Evolutionary conservation across 371 early-diverging fungal species (phyloP).

Genomic region (Umbelopsis sp.): DNA sequence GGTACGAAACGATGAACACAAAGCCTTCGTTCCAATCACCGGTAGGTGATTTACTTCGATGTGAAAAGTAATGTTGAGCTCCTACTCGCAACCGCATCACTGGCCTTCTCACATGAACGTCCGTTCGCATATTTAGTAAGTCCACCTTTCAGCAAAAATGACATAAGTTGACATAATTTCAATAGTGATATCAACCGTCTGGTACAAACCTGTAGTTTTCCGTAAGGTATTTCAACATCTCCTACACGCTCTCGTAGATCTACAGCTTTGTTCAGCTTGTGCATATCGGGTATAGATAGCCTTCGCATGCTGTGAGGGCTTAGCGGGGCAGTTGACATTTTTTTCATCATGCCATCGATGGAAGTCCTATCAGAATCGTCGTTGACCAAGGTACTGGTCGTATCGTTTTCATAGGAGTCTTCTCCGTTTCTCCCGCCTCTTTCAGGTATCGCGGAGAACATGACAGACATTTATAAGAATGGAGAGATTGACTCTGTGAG

Average conservation of each 20-base stretch:
- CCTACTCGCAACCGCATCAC: slow-evolving; percentile 51
- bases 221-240: background rate
- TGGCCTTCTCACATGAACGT: slow-evolving; percentile 37
- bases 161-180: background rate
- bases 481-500: background rate
- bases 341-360: background rate
- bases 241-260: slow-evolving; percentile 1
- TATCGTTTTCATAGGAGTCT: background rate
- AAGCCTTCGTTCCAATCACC: slow-evolving; percentile 58
- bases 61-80: slow-evolving; percentile 46
- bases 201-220: background rate
- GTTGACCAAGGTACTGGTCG: background rate
- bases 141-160: slow-evolving; percentile 34
- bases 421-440: background rate
- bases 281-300: slow-evolving; percentile 13
- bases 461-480: background rate
- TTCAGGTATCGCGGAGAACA: background rate
- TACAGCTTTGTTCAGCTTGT: background rate
- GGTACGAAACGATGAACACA: slow-evolving; percentile 44
- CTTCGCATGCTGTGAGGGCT: slow-evolving; percentile 20
- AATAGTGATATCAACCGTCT: background rate
- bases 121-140: slow-evolving; percentile 47
- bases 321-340: background rate
- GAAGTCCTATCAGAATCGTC: background rate
- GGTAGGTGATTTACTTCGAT: slow-evolving; percentile 33